These are phyloP conservation scores for Terfezia claveryi DNA, from an alignment of 495 filamentous ascomycete species.

Conservation along the genomic window DNA sequence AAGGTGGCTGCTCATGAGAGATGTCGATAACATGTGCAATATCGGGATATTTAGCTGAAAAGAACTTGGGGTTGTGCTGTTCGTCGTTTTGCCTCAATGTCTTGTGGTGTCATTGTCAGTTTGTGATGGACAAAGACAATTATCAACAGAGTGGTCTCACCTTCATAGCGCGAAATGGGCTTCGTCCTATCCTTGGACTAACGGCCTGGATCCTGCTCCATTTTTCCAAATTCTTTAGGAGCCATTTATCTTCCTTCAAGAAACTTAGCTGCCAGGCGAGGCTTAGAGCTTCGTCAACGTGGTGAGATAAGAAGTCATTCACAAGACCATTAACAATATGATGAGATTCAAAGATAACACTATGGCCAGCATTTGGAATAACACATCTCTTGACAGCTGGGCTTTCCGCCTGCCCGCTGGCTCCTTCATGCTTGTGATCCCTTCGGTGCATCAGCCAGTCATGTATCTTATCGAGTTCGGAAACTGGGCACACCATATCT, in stretches of 20 bases:
- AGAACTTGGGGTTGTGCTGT: constrained; percentile 51
- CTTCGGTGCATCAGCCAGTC: constrained; percentile 23
- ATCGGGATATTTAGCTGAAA: constrained; percentile 42
- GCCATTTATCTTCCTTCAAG: constrained; percentile 84
- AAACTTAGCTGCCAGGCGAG: constrained; percentile 80
- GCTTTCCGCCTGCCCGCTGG: constrained; percentile 16
- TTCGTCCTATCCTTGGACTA: constrained; percentile 47
- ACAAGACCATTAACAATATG: constrained; percentile 62
- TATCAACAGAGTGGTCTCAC: constrained; percentile 30
- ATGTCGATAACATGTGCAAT: constrained; percentile 45
- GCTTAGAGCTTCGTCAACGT: constrained; percentile 54
- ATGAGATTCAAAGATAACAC: constrained; percentile 56
- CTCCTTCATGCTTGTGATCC: too few relatives aligned
- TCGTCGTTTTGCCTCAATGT: constrained; percentile 58
- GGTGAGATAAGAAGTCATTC: constrained; percentile 51
- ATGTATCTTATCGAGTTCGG: constrained; percentile 48
- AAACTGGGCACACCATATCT: constrained; percentile 49
- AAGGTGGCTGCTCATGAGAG: constrained; percentile 45
- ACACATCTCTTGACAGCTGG: constrained; percentile 43
- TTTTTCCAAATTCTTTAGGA: constrained; percentile 87
- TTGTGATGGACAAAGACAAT: too few relatives aligned
- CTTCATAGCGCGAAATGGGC: constrained; percentile 64
- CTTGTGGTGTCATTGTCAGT: constrained; percentile 32
- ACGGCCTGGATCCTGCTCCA: constrained; percentile 64
- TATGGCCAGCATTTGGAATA: constrained; percentile 63